Percentiles rank a stretch among this genome's conserved stretches.
Conservation (phyloP, 2,329 filamentous ascomycete species). For the Apiospora kogelbergensis region DNA sequence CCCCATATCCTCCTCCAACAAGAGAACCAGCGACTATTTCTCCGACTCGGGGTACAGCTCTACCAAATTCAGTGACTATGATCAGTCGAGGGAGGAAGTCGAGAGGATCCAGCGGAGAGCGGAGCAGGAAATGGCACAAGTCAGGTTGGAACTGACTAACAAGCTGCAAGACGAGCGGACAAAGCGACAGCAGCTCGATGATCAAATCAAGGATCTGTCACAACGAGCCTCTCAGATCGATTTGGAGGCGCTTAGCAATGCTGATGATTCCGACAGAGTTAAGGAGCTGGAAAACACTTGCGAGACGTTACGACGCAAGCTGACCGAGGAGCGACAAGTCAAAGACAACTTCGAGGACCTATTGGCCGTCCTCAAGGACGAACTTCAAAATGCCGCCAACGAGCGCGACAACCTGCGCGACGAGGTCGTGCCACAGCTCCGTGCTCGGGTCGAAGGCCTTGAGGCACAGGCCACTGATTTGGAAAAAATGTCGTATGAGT, state of each 20-base stretch:
- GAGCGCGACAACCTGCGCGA: slow-evolving; percentile 92
- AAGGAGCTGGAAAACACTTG: slow-evolving; percentile 78
- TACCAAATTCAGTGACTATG: slow-evolving; percentile 70
- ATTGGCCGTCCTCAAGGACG: slow-evolving; percentile 76
- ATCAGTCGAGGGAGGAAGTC: slow-evolving; percentile 67
- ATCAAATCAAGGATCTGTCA: slow-evolving; percentile 80
- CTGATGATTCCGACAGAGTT: slow-evolving; percentile 61
- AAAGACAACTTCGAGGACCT: slow-evolving; percentile 96
- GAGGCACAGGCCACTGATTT: slow-evolving; percentile 73
- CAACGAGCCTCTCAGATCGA: slow-evolving; percentile 70
- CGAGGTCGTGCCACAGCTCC: slow-evolving; percentile 78
- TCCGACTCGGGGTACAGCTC: slow-evolving; percentile 93
- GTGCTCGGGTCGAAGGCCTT: slow-evolving; percentile 73
- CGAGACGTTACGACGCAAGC: slow-evolving; percentile 78
- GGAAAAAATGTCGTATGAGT: slow-evolving; percentile 74
- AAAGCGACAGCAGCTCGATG: slow-evolving; percentile 73
- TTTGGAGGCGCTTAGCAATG: slow-evolving; percentile 52
- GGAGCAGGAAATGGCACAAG: slow-evolving; percentile 87
- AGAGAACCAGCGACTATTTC: slow-evolving; percentile 94
- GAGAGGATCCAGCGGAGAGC: slow-evolving; percentile 79
- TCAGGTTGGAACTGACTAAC: slow-evolving; percentile 80
- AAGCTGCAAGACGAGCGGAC: slow-evolving; percentile 86
- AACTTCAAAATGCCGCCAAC: slow-evolving; percentile 79
- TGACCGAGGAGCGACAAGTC: slow-evolving; percentile 80
- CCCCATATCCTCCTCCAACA: slow-evolving; percentile 54